phyloP scores from a whole-genome alignment of 352 stramenopile genomes.

The Phytophthora ramorum region DNA sequence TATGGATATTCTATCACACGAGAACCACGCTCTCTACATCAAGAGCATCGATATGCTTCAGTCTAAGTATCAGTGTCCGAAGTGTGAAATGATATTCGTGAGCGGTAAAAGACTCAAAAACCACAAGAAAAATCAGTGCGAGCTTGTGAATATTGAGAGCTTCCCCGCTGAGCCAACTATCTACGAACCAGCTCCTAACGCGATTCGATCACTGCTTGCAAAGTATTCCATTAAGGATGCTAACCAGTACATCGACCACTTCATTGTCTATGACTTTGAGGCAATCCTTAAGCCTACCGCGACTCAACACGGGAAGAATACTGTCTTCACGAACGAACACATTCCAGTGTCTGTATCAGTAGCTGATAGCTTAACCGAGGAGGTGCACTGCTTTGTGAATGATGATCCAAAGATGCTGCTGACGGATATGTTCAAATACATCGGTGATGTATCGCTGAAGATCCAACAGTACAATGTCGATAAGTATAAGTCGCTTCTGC shows the following conservation, averaged over 20 bases:
- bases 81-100: conserved; percentile 26
- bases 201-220: conserved; percentile 9
- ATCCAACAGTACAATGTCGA: conserved; percentile 5
- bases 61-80: conserved; percentile 7
- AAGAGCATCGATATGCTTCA: conserved; percentile 5
- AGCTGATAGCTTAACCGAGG: conserved; percentile 19
- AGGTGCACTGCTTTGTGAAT: background rate
- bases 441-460: conserved; percentile 7
- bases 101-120: conserved; percentile 22
- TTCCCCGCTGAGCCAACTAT: conserved; percentile 24
- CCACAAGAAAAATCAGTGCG: conserved; percentile 38
- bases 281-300: no score
- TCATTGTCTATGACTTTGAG: no score
- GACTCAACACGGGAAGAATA: no score
- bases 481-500: background rate
- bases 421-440: conserved; percentile 26
- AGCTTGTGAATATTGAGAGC: background rate
- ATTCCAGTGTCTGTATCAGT: conserved; percentile 18
- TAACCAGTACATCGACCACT: no score
- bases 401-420: conserved; percentile 14
- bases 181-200: conserved; percentile 14
- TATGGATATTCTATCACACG: no score
- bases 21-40: conserved; percentile 32
- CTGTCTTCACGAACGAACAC: conserved; percentile 9
- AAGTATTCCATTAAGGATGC: no score